Evolutionary conservation across 352 stramenopile genomes (phyloP).

Genomic region (Detonula confervacea): DNA sequence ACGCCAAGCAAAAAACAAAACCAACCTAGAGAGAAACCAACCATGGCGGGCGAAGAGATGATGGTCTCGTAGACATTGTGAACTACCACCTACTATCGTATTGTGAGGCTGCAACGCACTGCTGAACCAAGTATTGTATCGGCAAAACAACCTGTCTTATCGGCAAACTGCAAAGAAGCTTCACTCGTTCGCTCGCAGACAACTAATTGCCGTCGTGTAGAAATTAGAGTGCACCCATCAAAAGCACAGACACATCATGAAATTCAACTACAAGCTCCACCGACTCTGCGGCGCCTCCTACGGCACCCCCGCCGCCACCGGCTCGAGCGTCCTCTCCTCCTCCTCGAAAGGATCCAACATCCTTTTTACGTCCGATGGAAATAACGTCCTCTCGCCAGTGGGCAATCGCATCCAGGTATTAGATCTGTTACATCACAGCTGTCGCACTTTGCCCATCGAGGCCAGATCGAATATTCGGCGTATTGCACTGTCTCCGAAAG

Average conservation of each 20-base stretch:
- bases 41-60: too few species aligned
- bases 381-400: constrained; percentile 77
- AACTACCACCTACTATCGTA: too few species aligned
- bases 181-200: too few species aligned
- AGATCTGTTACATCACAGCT: constrained; percentile 77
- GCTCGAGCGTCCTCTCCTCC: constrained; percentile 42
- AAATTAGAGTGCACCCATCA: not conserved
- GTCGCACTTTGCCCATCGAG: constrained; percentile 78
- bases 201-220: too few species aligned
- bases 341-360: constrained; percentile 76
- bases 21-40: too few species aligned
- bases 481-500: constrained; percentile 75
- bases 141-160: too few species aligned
- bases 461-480: constrained; percentile 77
- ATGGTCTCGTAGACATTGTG: too few species aligned
- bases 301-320: constrained; percentile 63
- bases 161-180: too few species aligned
- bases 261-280: constrained; percentile 86
- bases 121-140: too few species aligned
- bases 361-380: constrained; percentile 78
- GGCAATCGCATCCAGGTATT: constrained; percentile 83
- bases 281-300: constrained; percentile 82
- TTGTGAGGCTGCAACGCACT: too few species aligned
- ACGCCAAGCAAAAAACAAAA: too few species aligned
- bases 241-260: too few species aligned